A percentile compares a stretch with the other conserved stretches of the same genome.
Evolutionary conservation across 768 basidiomycete genomes (phyloP).

Genomic region (Dacryopinax primogenitus): DNA sequence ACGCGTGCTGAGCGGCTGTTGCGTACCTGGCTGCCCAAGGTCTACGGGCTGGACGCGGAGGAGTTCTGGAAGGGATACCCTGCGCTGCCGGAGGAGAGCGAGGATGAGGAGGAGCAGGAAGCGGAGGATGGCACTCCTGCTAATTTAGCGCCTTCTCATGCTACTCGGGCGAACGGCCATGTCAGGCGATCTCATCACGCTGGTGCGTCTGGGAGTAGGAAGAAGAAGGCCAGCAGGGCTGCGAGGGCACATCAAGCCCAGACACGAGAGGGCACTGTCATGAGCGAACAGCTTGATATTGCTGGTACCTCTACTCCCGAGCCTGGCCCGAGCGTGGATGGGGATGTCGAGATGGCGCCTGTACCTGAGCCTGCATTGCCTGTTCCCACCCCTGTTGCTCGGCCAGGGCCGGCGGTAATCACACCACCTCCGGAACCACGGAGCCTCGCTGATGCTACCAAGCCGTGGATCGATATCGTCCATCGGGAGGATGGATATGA

Average conservation of each 20-base stretch:
- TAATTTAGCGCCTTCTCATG: slow-evolving; percentile 24
- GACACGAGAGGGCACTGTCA: not conserved
- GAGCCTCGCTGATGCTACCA: not conserved
- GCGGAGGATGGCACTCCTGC: slow-evolving; percentile 45
- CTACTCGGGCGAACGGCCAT: not conserved
- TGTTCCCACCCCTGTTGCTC: not conserved
- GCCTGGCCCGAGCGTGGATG: not conserved
- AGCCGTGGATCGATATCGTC: not conserved
- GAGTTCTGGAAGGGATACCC: slow-evolving; percentile 32
- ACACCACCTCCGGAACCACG: not conserved
- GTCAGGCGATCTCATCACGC: slow-evolving; percentile 4
- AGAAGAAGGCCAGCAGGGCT: slow-evolving; percentile 4
- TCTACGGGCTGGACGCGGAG: slow-evolving; percentile 44
- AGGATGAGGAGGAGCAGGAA: slow-evolving; percentile 58
- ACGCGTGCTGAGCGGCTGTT: slow-evolving; percentile 76
- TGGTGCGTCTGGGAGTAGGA: not conserved
- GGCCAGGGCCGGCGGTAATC: not conserved
- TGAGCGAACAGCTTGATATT: slow-evolving; percentile 5
- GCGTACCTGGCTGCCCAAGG: slow-evolving; percentile 64
- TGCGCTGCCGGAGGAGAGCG: slow-evolving; percentile 27
- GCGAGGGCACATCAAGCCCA: not conserved
- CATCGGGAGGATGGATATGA: not conserved
- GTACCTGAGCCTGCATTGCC: not conserved
- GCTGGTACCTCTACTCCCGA: not conserved
- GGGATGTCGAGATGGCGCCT: slow-evolving; percentile 3